Percentiles rank a stretch among this genome's conserved stretches.
Evolutionary conservation across 202 grass and related monocot species (phyloP).

Genomic region (Schoenoplectus triqueter): DNA sequence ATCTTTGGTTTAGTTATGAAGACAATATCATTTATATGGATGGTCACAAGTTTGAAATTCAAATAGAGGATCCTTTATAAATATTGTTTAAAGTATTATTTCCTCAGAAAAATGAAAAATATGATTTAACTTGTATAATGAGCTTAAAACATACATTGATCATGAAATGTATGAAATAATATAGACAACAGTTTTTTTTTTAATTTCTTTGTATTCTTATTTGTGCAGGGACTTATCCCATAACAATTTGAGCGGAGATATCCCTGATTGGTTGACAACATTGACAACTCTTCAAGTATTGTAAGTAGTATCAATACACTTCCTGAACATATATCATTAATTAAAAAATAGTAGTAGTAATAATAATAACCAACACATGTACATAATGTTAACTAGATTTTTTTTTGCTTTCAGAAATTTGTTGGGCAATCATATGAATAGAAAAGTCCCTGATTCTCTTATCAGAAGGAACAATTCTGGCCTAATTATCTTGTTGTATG

Average conservation of each 20-base stretch:
- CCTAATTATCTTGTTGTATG: constrained; percentile 30
- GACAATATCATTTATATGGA: too few relatives aligned
- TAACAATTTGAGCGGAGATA: constrained; percentile 46
- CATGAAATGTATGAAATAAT: too few relatives aligned
- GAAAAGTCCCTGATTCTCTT: constrained; percentile 34
- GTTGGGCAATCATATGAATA: constrained; percentile 25
- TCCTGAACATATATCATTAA: background rate
- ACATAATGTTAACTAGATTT: background rate
- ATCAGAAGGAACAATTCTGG: constrained; percentile 28
- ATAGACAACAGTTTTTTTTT: too few relatives aligned
- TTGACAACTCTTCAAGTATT: constrained; percentile 31
- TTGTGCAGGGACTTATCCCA: constrained; percentile 39
- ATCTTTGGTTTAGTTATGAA: too few relatives aligned
- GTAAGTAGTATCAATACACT: constrained; percentile 32
- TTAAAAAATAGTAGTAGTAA: background rate
- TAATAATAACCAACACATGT: too few relatives aligned
- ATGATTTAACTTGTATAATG: too few relatives aligned
- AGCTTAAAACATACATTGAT: too few relatives aligned
- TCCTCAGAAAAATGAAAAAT: too few relatives aligned
- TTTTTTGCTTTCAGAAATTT: constrained; percentile 41
- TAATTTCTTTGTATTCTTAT: background rate
- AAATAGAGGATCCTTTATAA: too few relatives aligned
- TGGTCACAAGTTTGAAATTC: too few relatives aligned
- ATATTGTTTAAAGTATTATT: too few relatives aligned
- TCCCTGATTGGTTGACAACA: constrained; percentile 36